Evolutionary conservation across 768 basidiomycete species (phyloP), one percentile per base, ranked within the genome.

Genomic region (Lentinula edodes): DNA sequence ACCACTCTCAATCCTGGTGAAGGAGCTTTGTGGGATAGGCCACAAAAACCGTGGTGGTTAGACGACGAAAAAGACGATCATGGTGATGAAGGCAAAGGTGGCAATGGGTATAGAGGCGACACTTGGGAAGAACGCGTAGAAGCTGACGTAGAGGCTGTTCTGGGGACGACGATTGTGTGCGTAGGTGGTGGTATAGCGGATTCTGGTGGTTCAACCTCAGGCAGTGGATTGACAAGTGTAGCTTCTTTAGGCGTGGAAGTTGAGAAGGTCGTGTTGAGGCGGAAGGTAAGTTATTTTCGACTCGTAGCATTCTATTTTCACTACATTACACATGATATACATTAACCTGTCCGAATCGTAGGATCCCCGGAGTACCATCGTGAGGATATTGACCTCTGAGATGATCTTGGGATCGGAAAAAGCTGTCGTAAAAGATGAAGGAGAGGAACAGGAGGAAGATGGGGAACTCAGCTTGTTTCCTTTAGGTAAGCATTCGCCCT

Each of bases 1-100:
- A 2, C 82, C 81, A 0, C 66, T 86, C 7, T 78, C 82, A 1
- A 82, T 89, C 69, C 65, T 90, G 50, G 65, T 66, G 20, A 80
- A 80, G 87, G 73, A 16, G 73, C 82, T 43, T 76, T 73, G 69
- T 82, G 83, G 85, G 80, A 85, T 62, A 72, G 80, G 53, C 69
- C 74, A 20, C 23, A 28, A 12, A 43, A 13, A 39, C 3, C 38
- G 16, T 55, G 12, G 55, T 43, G 55, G 55, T 41, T 56, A 9
- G 18, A 38, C 8, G 55, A 39, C 1, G 45, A 46, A 18, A 43
- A 43, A 16, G 16, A 43, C 16, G 42, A 43, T 6, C 12, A n/a
- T 1, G 39, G 13, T 9, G 16, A 43, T 3, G 42, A 43, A 23
- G 15, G 5, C n/a, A 20, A 46, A 7, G 20, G 20, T 32, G 35